These are phyloP conservation scores for Fraxinus angustifolia DNA, from an alignment of 305 asterid species.

Conservation along the genomic window DNA sequence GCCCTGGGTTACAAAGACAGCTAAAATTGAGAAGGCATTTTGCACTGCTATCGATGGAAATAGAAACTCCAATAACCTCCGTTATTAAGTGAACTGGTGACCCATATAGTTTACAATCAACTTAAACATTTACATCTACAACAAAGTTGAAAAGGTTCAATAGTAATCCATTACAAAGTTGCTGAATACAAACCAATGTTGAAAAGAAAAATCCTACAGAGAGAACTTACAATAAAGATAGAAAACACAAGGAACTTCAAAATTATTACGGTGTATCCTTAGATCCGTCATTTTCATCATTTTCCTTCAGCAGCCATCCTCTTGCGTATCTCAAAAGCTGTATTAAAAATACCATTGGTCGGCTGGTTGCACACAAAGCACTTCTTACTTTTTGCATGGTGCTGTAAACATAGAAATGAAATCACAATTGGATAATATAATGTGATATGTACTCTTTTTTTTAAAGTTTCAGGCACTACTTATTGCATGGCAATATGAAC, in stretches of 20 bases:
- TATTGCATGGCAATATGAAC: background rate
- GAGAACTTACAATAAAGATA: constrained; percentile 16
- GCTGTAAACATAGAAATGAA: constrained; percentile 47
- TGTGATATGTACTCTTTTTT: background rate
- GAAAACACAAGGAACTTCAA: constrained; percentile 11
- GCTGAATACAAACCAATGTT: constrained; percentile 17
- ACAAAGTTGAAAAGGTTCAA: background rate
- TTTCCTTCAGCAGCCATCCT: constrained; percentile 58
- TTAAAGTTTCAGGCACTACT: background rate
- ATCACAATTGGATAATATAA: constrained; percentile 9
- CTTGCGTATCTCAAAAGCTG: constrained; percentile 88
- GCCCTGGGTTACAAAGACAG: background rate
- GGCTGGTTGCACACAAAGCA: constrained; percentile 98
- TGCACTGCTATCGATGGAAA: background rate
- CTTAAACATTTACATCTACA: background rate
- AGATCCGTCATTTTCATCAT: constrained; percentile 40
- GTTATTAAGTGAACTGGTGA: background rate
- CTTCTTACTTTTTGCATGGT: constrained; percentile 90
- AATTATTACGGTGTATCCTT: background rate
- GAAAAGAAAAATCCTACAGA: background rate
- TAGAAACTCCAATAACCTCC: background rate
- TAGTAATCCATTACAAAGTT: constrained; percentile 9
- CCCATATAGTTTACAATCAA: background rate
- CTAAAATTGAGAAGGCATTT: background rate
- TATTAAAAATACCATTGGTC: constrained; percentile 87